Conservation (phyloP, 345 rosid species). For the Clarkia xantiana region DNA sequence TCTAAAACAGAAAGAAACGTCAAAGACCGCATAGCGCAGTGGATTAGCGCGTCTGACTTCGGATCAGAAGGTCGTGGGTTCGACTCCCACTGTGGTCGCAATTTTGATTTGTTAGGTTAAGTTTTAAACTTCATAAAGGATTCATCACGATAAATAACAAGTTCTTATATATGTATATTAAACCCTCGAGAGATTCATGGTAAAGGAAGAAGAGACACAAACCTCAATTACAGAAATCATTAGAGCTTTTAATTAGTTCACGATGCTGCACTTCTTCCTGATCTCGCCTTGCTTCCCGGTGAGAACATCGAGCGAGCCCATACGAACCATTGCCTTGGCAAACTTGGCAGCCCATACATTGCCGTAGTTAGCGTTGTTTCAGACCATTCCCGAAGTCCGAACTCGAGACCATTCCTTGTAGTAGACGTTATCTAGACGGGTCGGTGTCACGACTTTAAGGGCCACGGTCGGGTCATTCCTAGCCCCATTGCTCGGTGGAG, state of each 20-base stretch:
- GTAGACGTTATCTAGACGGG: constrained; percentile 1
- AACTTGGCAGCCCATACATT: constrained; percentile 5
- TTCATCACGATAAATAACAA: no score
- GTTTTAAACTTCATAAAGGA: no score
- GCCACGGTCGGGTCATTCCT: not conserved
- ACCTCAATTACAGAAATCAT: no score
- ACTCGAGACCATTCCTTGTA: constrained; percentile 6
- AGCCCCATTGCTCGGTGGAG: not conserved
- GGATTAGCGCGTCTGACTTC: constrained; percentile 42
- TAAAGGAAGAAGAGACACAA: no score
- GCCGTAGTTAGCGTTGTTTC: not conserved
- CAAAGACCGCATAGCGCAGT: constrained; percentile 45
- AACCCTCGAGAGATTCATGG: no score
- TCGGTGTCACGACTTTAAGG: not conserved
- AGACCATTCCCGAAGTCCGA: not conserved
- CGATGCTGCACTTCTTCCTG: constrained; percentile 5
- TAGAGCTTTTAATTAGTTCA: not conserved
- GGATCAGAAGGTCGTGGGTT: constrained; percentile 47
- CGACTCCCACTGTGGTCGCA: constrained; percentile 33
- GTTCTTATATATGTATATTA: no score
- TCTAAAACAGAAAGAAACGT: no score
- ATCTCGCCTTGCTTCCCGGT: constrained; percentile 13
- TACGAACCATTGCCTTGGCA: constrained; percentile 13
- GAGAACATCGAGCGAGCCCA: constrained; percentile 21
- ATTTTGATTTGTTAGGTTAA: no score